Percentiles rank a stretch among this genome's conserved stretches.
Evolutionary conservation across 2,329 filamentous ascomycete species (phyloP).

Genomic region (Cadophora sp.): DNA sequence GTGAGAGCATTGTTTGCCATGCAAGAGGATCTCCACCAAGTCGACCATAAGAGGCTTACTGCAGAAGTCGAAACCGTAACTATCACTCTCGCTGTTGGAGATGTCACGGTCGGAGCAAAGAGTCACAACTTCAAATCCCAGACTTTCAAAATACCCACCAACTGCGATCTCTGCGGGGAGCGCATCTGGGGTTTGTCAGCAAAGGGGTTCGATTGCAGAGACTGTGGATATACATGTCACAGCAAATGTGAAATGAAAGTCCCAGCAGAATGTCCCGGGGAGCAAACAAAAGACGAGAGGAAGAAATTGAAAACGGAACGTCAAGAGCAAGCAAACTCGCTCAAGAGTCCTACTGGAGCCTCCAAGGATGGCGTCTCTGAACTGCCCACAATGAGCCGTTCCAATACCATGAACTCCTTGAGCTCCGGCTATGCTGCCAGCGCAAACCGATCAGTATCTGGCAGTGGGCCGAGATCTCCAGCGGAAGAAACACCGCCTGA

Average conservation of each 20-base stretch:
- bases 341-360: constrained; percentile 35
- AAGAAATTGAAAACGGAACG: constrained; percentile 91
- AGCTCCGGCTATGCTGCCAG: constrained; percentile 87
- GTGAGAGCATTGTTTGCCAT: constrained; percentile 83
- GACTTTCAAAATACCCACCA: constrained; percentile 98
- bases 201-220: constrained; percentile 94
- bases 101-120: constrained; percentile 89
- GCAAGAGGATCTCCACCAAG: constrained; percentile 84
- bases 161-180: constrained; percentile 96
- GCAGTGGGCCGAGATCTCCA: constrained; percentile 56
- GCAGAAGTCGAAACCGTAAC: constrained; percentile 93
- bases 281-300: constrained; percentile 91
- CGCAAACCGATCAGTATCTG: constrained; percentile 77
- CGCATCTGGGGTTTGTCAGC: constrained; percentile 96
- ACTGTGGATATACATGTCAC: constrained; percentile 98
- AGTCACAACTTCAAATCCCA: constrained; percentile 99
- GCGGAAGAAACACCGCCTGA: constrained; percentile 57
- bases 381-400: constrained; percentile 72
- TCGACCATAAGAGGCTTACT: constrained; percentile 83
- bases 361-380: constrained; percentile 60
- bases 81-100: constrained; percentile 89
- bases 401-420: constrained; percentile 86
- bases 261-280: constrained; percentile 91
- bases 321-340: constrained; percentile 74
- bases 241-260: constrained; percentile 99